These are phyloP conservation scores for Aquilaria sinensis DNA, from an alignment of 345 rosid species.

Conservation along the genomic window DNA sequence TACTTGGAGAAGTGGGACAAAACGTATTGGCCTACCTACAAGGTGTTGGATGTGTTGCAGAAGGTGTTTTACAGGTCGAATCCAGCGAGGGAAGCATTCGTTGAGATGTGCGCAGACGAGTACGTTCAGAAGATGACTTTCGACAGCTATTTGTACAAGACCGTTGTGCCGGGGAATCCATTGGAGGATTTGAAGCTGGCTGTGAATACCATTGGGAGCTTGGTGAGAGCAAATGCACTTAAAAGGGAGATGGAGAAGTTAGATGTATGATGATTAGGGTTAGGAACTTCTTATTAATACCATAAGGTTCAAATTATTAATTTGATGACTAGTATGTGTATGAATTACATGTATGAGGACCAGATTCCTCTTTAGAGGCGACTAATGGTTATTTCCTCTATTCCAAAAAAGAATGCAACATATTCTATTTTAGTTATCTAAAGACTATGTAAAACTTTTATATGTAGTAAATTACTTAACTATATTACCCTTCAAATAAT, in stretches of 20 bases:
- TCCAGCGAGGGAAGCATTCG: slow-evolving; percentile 91
- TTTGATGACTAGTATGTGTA: too few relatives aligned
- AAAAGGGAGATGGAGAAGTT: slow-evolving; percentile 85
- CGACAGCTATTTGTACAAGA: slow-evolving; percentile 88
- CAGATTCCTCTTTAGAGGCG: too few relatives aligned
- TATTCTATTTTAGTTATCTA: too few relatives aligned
- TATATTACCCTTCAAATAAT: too few relatives aligned
- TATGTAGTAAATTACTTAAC: too few relatives aligned
- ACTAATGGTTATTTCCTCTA: too few relatives aligned
- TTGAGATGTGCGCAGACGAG: slow-evolving; percentile 86
- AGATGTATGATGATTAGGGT: slow-evolving; percentile 28
- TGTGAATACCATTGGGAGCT: slow-evolving; percentile 86
- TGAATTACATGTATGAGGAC: too few relatives aligned
- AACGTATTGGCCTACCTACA: slow-evolving; percentile 89
- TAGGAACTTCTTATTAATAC: background rate
- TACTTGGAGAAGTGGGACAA: slow-evolving; percentile 98
- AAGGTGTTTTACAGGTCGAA: slow-evolving; percentile 85
- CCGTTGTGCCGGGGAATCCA: slow-evolving; percentile 77
- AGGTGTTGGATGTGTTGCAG: slow-evolving; percentile 82
- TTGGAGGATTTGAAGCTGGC: slow-evolving; percentile 85
- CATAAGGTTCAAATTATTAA: too few relatives aligned
- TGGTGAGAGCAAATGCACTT: slow-evolving; percentile 92
- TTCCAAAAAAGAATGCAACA: too few relatives aligned
- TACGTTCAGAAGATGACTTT: slow-evolving; percentile 97
- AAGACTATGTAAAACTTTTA: too few relatives aligned